Conservation (phyloP, 208 protist genomes). For the Endotrypanum monterogeii region DNA sequence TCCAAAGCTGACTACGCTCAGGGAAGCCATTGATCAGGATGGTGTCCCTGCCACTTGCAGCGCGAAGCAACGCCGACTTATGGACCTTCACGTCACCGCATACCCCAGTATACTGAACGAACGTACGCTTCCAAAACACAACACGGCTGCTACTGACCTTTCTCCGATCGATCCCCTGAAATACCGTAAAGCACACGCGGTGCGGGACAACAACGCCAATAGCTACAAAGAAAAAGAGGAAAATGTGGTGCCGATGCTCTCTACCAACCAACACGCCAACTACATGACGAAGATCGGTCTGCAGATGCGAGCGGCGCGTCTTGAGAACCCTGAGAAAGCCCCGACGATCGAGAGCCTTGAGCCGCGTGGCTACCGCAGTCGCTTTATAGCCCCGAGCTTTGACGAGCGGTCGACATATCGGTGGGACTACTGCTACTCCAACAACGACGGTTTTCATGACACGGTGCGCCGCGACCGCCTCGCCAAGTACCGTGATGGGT, state of each 20-base stretch:
- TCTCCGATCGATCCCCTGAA: conserved; percentile 42
- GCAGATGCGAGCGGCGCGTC: conserved; percentile 34
- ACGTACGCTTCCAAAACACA: conserved; percentile 40
- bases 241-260: conserved; percentile 42
- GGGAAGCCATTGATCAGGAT: conserved; percentile 29
- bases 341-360: conserved; percentile 4
- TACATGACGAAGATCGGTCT: conserved; percentile 47
- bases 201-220: conserved; percentile 42
- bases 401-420: conserved; percentile 81
- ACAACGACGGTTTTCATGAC: conserved; percentile 22
- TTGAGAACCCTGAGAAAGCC: conserved; percentile 20
- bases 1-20: conserved; percentile 21
- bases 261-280: conserved; percentile 60
- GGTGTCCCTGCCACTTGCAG: conserved; percentile 29
- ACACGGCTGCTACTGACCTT: conserved; percentile 39
- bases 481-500: conserved; percentile 61
- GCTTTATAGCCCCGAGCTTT: conserved; percentile 37
- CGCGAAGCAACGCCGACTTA: conserved; percentile 46
- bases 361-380: conserved; percentile 27
- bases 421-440: conserved; percentile 70
- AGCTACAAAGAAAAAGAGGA: conserved; percentile 28
- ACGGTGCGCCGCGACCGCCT: conserved; percentile 34
- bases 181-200: conserved; percentile 49
- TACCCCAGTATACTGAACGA: conserved; percentile 71
- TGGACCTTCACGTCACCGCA: conserved; percentile 76